Base-by-base conservation (phyloP, 2,329 filamentous ascomycete genomes). In the Biscogniauxia marginata region DNA sequence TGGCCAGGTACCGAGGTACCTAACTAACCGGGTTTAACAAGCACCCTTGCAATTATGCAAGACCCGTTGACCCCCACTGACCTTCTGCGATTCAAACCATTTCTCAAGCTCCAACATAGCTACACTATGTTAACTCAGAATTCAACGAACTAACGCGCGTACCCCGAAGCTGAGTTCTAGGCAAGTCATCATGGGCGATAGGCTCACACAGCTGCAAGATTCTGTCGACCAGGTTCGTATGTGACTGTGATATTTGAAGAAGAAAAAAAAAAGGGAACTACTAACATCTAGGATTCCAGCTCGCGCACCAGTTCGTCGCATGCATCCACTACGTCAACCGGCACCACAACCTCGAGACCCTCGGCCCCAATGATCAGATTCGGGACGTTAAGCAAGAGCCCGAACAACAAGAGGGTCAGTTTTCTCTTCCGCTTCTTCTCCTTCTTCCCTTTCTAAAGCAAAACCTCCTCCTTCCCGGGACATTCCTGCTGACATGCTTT, bases 141-240 rank as follows among this genome's bases (percentile, higher is more conserved):
- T 4, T 16, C 4, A 39, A 39, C 13, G 13, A 39, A 39, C 30
- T 16, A 39, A 11, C 13, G 30, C 9, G 30, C n/a, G 30, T 6
- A 39, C 30, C 30, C n/a, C n/a, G 30, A 9, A 46, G 44, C 20
- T 43, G 21, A 46, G 25, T 44, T 52, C 30, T 44, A 49, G 45
- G 30, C 46, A 34, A 52, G 24, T 16, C 47, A 62, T 47, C 22
- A 91, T 91, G 86, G 82, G 83, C 23, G 91, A 96, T 70, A 81
- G 88, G 60, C 80, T 96, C 56, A 93, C 91, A 1, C 90, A 95
- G 72, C 79, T 95, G 56, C 91, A 96, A 74, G 90, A 95, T 76
- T 87, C 89, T 73, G 84, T 93, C 58, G 90, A 95, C 68, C 86
- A 92, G 81, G 90, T 90, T 76, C 30, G 73, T 22, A 19, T 59